Base-by-base conservation (phyloP, 768 basidiomycete genomes). In the Boletus rex-veris region DNA sequence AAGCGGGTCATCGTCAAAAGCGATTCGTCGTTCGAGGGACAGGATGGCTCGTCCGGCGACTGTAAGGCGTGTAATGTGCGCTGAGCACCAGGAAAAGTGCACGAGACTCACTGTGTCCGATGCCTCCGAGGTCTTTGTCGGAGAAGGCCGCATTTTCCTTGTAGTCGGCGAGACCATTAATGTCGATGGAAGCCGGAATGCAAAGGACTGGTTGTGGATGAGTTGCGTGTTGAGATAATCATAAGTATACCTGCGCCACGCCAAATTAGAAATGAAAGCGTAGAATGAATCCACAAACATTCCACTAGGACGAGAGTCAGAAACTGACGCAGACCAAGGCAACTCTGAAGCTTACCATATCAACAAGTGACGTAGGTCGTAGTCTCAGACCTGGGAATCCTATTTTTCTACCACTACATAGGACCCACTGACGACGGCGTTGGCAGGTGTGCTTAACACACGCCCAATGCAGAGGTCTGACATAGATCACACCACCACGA, bases 1-100 rank as follows among this genome's bases (percentile, higher is more conserved):
- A 48, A 93, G 80, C 35, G 88, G 85, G 72, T 90, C 86, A n/a
- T n/a, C n/a, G n/a, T n/a, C n/a, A n/a, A n/a, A n/a, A 54, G 85
- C 81, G 69, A 95, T 86, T 55, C 82, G 84, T 55, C 82, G 84
- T 65, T 90, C 81, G 47, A 93, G 80, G 61, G 82, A 78, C 37
- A 93, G 73, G 56, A 90, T 74, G 18, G 90, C 85, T 58, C 87
- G 85, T 10, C 89, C 89, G 52, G 92, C 89, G 58, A 95, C 90
- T 92, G 60, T 21, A 52, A 52, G 2, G 3, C 26, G 39, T n/a
- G 16, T 48, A 38, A 52, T 28, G 3, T 35, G 26, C 6, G 38
- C 8, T 16, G 38, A 36, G 35, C 47, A 39, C 37, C 3, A 28
- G 10, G 30, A 31, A 19, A 36, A 45, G 15, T 9, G 9, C 11